These are phyloP conservation scores for Astragalus membranaceus DNA, from an alignment of 306 rosid species.

Conservation along the genomic window DNA sequence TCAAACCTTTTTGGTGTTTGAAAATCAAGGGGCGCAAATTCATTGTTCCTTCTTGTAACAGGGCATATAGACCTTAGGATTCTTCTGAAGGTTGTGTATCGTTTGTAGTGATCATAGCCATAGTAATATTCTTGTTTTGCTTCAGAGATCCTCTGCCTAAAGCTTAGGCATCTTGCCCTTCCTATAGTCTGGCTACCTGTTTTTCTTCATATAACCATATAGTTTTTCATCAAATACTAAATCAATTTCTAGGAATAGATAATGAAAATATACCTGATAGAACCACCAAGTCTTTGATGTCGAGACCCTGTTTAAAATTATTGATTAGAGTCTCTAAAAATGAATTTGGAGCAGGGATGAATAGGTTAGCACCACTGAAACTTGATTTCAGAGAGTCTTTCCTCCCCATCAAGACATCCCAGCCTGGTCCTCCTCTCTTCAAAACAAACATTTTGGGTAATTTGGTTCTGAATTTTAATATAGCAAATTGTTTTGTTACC, in stretches of 20 bases:
- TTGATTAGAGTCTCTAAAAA: slow-evolving; percentile 59
- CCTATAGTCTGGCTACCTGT: slow-evolving; percentile 96
- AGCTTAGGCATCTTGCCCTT: slow-evolving; percentile 69
- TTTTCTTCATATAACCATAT: too few species aligned
- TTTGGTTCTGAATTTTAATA: too few species aligned
- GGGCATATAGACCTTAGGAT: slow-evolving; percentile 71
- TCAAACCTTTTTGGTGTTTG: slow-evolving; percentile 70
- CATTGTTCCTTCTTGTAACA: slow-evolving; percentile 42
- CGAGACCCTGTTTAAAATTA: slow-evolving; percentile 69
- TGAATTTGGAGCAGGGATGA: slow-evolving; percentile 81
- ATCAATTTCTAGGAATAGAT: too few species aligned
- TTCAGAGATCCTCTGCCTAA: slow-evolving; percentile 65
- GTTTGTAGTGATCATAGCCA: slow-evolving; percentile 53
- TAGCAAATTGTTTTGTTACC: too few species aligned
- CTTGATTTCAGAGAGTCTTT: slow-evolving; percentile 77
- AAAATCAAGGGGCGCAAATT: slow-evolving; percentile 60
- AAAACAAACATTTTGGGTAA: background rate
- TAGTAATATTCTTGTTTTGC: slow-evolving; percentile 23
- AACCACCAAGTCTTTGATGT: slow-evolving; percentile 54
- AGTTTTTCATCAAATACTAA: too few species aligned
- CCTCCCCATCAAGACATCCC: slow-evolving; percentile 70
- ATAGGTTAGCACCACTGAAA: slow-evolving; percentile 60
- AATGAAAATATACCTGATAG: slow-evolving; percentile 49
- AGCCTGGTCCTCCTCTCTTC: slow-evolving; percentile 84
- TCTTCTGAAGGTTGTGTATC: slow-evolving; percentile 53